Base-by-base conservation (phyloP, 176 grass and related monocot genomes). In the Oropetium thomaeum region DNA sequence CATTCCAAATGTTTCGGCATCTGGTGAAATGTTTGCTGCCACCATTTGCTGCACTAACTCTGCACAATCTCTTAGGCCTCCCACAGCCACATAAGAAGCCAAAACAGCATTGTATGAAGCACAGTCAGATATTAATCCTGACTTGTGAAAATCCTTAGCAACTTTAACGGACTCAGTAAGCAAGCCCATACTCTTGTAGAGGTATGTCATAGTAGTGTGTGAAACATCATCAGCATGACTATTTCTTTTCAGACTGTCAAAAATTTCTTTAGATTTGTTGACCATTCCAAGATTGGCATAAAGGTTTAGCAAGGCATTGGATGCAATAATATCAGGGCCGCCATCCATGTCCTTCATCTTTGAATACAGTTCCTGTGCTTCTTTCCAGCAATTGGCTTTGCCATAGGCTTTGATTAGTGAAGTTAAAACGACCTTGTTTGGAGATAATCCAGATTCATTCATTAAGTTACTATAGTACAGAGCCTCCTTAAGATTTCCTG, bases 241-340 rank as follows among this genome's bases (percentile, higher is more conserved):
- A 48, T 87, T 87, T 84, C 59, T 82, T 27, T 69, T 89, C 64
- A 89, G 73, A 48, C 30, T 81, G 28, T 87, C 80, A 82, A 89
- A 89, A 42, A 89, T 87, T 65, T 69, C 82, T 71, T 84, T 93
- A 42, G 84, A 87, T 61, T 93, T 78, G 40, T 17, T 67, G 42
- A 85, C 69, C 90, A 93, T 93, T n/a, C 87, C 90, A 79, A 93
- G 84, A 54, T 87, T 81, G 35, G 87, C 84, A 87, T 87, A 93
- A 66, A 93, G 81, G 54, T 89, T 89, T 70, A 93, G 85, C 81
- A 93, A 87, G 74, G 83, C 77, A 81, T 93, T 93, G 32, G 90
- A 93, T 27, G 87, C 87, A 67, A 93, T 67, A 6, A 67, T 82
- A 40, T 93, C 90, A 79, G 90, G 90, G 20, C 90, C 87, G 22